Percentiles rank a stretch among this genome's conserved stretches.
These are phyloP conservation scores for Pseudonitzschia multiseries DNA, from an alignment of 108 stramenopile genomes.

Conservation along the genomic window DNA sequence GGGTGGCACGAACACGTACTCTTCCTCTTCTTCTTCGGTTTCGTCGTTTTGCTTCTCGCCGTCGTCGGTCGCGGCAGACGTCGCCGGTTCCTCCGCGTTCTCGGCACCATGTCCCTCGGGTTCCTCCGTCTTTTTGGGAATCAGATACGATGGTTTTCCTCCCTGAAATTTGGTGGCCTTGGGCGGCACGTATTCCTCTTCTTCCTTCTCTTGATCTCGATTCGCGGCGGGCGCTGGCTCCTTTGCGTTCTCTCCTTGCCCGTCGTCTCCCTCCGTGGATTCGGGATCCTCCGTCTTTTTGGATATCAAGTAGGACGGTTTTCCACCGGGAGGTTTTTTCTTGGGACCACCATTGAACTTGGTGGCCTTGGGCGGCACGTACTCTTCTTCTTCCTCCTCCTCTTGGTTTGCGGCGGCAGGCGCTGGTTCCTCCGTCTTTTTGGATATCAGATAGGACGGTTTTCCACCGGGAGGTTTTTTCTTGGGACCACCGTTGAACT, in stretches of 20 bases:
- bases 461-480: constrained; percentile 6
- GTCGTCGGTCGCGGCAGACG: too few relatives aligned
- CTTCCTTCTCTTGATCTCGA: not conserved
- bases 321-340: not conserved
- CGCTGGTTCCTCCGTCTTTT: not conserved
- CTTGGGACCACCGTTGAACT: too few relatives aligned
- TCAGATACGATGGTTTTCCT: constrained; percentile 2
- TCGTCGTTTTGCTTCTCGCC: not conserved
- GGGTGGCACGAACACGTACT: not conserved
- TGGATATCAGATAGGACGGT: constrained; percentile 6
- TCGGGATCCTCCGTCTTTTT: not conserved
- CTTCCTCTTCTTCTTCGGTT: not conserved
- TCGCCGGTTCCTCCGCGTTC: too few relatives aligned
- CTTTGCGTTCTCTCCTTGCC: not conserved
- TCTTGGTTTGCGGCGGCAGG: not conserved
- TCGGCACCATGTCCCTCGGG: not conserved
- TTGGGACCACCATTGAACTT: too few relatives aligned
- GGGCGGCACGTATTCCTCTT: not conserved
- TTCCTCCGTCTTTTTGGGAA: not conserved
- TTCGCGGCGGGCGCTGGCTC: not conserved
- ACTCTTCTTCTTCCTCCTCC: not conserved
- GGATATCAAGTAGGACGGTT: not conserved
- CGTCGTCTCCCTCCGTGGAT: not conserved
- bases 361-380: not conserved
- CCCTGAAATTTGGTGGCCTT: not conserved